Percentiles rank a stretch among this genome's conserved stretches.
Evolutionary conservation across 2,329 filamentous ascomycete species (phyloP).

Genomic region (Trichoderma sp.): DNA sequence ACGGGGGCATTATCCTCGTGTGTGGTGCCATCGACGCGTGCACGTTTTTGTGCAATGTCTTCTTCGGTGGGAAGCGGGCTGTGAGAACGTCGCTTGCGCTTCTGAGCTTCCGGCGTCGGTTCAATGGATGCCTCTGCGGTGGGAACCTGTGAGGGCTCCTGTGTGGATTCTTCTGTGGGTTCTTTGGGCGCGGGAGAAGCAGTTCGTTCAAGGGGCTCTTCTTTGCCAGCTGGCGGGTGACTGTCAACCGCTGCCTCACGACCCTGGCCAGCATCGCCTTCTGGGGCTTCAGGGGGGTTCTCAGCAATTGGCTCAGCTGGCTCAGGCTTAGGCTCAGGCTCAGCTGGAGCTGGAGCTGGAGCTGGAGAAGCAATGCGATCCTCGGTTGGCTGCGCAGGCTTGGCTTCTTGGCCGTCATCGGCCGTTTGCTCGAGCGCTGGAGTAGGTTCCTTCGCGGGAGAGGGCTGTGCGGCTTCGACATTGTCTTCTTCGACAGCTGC

Average conservation of each 20-base stretch:
- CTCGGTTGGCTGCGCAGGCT: slow-evolving; percentile 19
- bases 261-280: slow-evolving; percentile 11
- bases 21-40: slow-evolving; percentile 39
- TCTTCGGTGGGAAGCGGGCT: slow-evolving; percentile 58
- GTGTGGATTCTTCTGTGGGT: slow-evolving; percentile 11
- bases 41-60: slow-evolving; percentile 55
- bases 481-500: not conserved
- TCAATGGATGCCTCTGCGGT: not conserved
- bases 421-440: slow-evolving; percentile 19
- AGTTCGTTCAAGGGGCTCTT: not conserved
- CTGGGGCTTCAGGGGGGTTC: slow-evolving; percentile 2
- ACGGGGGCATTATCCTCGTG: slow-evolving; percentile 11
- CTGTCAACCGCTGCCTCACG: slow-evolving; percentile 6
- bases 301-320: not conserved
- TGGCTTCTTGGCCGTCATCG: slow-evolving; percentile 18
- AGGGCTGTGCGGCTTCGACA: not conserved
- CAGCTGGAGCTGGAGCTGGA: slow-evolving; percentile 25
- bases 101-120: slow-evolving; percentile 49
- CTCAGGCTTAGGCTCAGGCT: slow-evolving; percentile 13
- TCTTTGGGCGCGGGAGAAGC: not conserved
- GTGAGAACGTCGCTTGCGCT: slow-evolving; percentile 65
- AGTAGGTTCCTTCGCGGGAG: not conserved
- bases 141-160: not conserved
- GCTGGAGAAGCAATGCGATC: slow-evolving; percentile 15
- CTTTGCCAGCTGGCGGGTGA: not conserved